These are phyloP conservation scores for Tetragonia tetragonoides DNA, from an alignment of 148 eudicot genomes.

Conservation along the genomic window DNA sequence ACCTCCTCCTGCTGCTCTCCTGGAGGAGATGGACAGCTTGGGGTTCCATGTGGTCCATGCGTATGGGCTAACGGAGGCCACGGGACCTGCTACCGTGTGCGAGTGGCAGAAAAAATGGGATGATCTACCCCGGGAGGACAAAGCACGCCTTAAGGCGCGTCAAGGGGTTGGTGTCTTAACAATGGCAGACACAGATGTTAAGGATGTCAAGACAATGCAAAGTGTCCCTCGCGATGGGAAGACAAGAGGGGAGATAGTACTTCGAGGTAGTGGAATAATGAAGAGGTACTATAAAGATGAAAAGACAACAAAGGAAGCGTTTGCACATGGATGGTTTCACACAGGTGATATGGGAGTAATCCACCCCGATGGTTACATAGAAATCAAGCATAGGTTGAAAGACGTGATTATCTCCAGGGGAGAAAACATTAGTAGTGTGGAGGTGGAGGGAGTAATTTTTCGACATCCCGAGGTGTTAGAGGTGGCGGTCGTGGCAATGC, in stretches of 20 bases:
- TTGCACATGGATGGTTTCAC: constrained; percentile 61
- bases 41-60: constrained; percentile 90
- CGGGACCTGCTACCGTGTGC: constrained; percentile 79
- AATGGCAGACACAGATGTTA: constrained; percentile 63
- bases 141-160: constrained; percentile 55
- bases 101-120: constrained; percentile 84
- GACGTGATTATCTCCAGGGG: constrained; percentile 92
- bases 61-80: constrained; percentile 85
- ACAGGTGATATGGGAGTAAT: constrained; percentile 88
- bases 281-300: constrained; percentile 72
- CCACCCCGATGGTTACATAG: constrained; percentile 69
- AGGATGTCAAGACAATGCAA: constrained; percentile 37
- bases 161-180: constrained; percentile 71
- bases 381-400: constrained; percentile 73
- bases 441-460: constrained; percentile 52
- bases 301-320: constrained; percentile 48
- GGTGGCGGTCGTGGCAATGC: constrained; percentile 82
- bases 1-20: constrained; percentile 66
- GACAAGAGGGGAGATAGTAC: constrained; percentile 65
- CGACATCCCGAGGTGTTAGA: constrained; percentile 54
- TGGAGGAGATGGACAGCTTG: constrained; percentile 48
- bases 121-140: constrained; percentile 30
- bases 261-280: constrained; percentile 84
- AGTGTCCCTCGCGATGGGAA: constrained; percentile 65
- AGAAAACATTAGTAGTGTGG: constrained; percentile 85